Evolutionary conservation across 2,329 filamentous ascomycete genomes (phyloP), one percentile per base, ranked within the genome.

Genomic region (Alternaria sp.): DNA sequence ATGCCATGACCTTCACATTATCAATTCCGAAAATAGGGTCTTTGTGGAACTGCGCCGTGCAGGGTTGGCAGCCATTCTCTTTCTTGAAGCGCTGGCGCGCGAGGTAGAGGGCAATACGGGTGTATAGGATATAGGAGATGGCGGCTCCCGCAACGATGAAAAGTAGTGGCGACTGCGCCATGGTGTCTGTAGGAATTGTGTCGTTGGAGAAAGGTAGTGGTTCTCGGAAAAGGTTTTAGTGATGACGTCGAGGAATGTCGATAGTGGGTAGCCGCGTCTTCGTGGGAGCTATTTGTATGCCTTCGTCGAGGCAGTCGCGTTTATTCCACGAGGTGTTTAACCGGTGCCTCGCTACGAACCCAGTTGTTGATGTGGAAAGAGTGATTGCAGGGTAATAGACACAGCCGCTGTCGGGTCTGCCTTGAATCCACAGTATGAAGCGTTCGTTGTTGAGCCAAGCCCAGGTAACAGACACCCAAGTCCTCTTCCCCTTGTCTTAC

Each of bases 1-100:
- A 72, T 19, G 82, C 59, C 61, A 82, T 82, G 25, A 76, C 66
- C 40, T 77, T 67, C 61, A 88, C 79, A 43, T 84, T 73, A 71
- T 88, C 85, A 25, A 85, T 68, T 3, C 87, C 88, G 4, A 88
- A 76, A 58, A 89, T 69, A 0, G 83, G 85, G 67, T 89, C 88
- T 58, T 81, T 82, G 75, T 87, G 83, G 4, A 84, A 84, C 63
- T 82, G 85, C 9, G 66, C 61, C 3, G 74, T 71, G n/a, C 81
- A 80, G 9, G 81, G 80, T 52, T 84, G 76, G 72, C 86, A 87
- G 51, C 84, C 84, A 69, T 85, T 79, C 28, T 79, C 75, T 19
- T 75, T 77, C 58, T 75, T 80, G 52, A 82, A 72, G 12, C 73
- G 75, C 45, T 79, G 75, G 13, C 82, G 80, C 49, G 65, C 69